These are phyloP conservation scores for Fusarium continuum DNA, from an alignment of 2,329 filamentous ascomycete genomes.

Conservation along the genomic window DNA sequence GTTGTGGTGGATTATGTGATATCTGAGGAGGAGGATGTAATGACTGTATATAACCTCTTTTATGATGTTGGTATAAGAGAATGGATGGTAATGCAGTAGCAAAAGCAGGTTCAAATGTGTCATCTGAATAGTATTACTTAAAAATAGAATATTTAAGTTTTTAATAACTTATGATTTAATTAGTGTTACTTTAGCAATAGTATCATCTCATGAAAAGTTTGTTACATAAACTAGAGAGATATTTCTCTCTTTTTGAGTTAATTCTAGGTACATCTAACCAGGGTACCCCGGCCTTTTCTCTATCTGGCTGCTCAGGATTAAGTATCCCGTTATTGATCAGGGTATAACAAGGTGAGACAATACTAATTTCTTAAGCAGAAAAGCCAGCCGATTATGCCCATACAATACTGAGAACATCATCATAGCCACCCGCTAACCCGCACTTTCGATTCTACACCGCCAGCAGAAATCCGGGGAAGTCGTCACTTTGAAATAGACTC, in stretches of 20 bases:
- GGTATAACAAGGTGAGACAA: too few relatives aligned
- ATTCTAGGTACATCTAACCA: too few relatives aligned
- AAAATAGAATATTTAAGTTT: too few relatives aligned
- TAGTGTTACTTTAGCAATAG: too few relatives aligned
- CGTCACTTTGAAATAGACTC: neutral
- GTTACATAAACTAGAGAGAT: too few relatives aligned
- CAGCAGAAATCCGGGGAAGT: neutral
- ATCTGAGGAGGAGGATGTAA: accelerated
- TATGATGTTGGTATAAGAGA: constrained; percentile 21
- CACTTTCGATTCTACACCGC: neutral
- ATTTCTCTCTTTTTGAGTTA: too few relatives aligned
- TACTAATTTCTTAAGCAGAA: neutral
- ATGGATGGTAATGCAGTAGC: constrained; percentile 7
- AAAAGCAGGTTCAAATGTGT: neutral
- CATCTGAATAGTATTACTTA: too few relatives aligned
- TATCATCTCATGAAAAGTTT: too few relatives aligned
- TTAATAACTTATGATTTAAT: too few relatives aligned
- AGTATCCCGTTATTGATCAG: too few relatives aligned
- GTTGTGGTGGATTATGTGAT: constrained; percentile 30
- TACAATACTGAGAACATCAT: neutral
- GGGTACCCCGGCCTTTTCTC: too few relatives aligned
- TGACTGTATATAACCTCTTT: constrained; percentile 11
- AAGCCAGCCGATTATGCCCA: neutral
- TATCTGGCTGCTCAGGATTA: too few relatives aligned
- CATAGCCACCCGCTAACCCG: neutral